Evolutionary conservation across 352 stramenopile genomes (phyloP), one percentile per base, ranked within the genome.

Genomic region (Phytophthora aleatoria): DNA sequence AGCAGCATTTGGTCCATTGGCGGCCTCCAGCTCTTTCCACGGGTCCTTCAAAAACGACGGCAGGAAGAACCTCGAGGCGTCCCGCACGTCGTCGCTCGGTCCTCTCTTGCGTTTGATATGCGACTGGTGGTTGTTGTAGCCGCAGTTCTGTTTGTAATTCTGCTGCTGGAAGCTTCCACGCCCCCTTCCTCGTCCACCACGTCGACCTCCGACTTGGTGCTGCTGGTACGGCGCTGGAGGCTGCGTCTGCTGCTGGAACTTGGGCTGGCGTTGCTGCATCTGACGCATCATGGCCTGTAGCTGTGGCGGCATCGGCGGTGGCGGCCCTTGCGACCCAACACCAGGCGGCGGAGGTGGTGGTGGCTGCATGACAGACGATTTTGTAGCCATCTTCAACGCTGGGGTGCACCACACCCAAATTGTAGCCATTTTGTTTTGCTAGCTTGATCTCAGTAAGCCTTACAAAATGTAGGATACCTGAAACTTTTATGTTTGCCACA

Each of bases 1-100:
- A n/a, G 2, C 16, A 47, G 28, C 44, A 10, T 7, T 26, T 1
- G 15, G 15, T 15, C 28, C 28, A 36, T 28, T 27, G 7, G 45
- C 36, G 6, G 31, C 39, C 38, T 82, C 61, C 33, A 91, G 52
- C 3, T 72, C 45, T 35, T 68, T 70, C 84, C 84, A 92, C 15
- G 84, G 84, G 48, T 92, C 77, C 56, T 90, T 69, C 28, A 92
- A 67, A 47, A 76, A 91, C 26, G 84, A 92, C 26, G 76, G 71
- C 66, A 85, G 30, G 61, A 90, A 92, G 54, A 92, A 88, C 11
- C 78, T 73, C 31, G 76, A 74, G 0, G 60, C 61, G 26, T 85
- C 76, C 12, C 35, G 68, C n/a, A 58, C 56, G n/a, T 83, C 79
- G 16, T 81, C 73, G 43, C 70, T 87, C 6, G 58, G 57, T 30